Evolutionary conservation across 2,329 filamentous ascomycete species (phyloP).

Genomic region (Exserohilum rostratum): DNA sequence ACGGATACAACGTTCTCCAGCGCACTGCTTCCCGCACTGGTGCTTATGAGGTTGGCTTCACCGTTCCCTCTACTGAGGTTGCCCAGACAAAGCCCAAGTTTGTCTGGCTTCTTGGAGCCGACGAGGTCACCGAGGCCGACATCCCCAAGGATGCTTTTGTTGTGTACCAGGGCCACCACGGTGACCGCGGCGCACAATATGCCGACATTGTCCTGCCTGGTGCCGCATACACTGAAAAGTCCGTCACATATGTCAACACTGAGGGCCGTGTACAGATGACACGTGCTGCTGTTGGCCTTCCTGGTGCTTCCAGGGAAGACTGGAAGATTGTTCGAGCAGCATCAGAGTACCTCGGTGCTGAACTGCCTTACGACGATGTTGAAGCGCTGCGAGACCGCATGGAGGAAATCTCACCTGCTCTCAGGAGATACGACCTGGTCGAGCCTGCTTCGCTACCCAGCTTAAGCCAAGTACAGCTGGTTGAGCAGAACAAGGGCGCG

Average conservation of each 20-base stretch:
- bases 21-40: conserved; percentile 89
- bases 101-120: conserved; percentile 93
- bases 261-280: conserved; percentile 96
- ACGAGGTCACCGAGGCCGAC: conserved; percentile 83
- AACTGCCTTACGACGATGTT: conserved; percentile 92
- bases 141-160: conserved; percentile 96
- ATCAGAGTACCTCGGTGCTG: conserved; percentile 86
- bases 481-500: conserved; percentile 92
- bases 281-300: conserved; percentile 84
- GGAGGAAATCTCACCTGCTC: conserved; percentile 89
- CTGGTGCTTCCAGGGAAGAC: conserved; percentile 89
- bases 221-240: conserved; percentile 96
- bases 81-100: conserved; percentile 90
- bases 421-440: conserved; percentile 88
- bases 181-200: conserved; percentile 88
- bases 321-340: conserved; percentile 98
- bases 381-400: conserved; percentile 89
- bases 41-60: conserved; percentile 95
- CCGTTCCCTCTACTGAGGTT: conserved; percentile 79
- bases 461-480: conserved; percentile 90
- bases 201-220: conserved; percentile 94
- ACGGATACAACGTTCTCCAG: conserved; percentile 96
- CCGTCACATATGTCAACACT: conserved; percentile 95
- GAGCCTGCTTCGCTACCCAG: conserved; percentile 75
- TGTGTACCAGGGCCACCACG: conserved; percentile 97